These are phyloP conservation scores for Conringia planisiliqua DNA, from an alignment of 345 rosid species.

Conservation along the genomic window DNA sequence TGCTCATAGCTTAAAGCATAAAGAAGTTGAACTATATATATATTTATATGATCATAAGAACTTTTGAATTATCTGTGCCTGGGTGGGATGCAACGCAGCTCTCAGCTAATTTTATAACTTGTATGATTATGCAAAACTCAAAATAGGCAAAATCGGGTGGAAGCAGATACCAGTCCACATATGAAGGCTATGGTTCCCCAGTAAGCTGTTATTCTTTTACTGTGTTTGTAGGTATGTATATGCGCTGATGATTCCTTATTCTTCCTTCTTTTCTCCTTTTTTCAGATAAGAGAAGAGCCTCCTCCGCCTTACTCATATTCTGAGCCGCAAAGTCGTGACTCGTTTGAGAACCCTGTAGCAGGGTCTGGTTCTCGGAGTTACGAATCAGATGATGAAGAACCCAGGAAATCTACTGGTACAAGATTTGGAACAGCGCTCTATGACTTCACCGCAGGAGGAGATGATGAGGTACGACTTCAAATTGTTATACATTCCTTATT, in stretches of 20 bases:
- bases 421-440: slow-evolving; percentile 83
- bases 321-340: slow-evolving; percentile 46
- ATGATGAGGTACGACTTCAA: slow-evolving; percentile 68
- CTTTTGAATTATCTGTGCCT: background rate
- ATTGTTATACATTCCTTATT: background rate
- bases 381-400: slow-evolving; percentile 64
- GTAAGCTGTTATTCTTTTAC: slow-evolving; percentile 37
- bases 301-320: slow-evolving; percentile 84
- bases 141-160: slow-evolving; percentile 61
- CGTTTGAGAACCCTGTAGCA: slow-evolving; percentile 79
- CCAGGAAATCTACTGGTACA: slow-evolving; percentile 52
- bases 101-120: background rate
- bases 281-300: slow-evolving; percentile 91
- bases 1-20: slow-evolving; percentile 1
- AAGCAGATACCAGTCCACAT: slow-evolving; percentile 52
- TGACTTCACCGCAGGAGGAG: slow-evolving; percentile 99
- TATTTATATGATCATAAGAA: background rate
- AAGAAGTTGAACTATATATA: background rate
- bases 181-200: slow-evolving; percentile 71
- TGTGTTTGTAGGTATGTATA: background rate
- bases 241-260: background rate
- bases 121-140: slow-evolving; percentile 4
- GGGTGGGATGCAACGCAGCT: background rate
- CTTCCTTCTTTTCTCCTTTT: background rate
- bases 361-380: slow-evolving; percentile 59